Evolutionary conservation across 2,329 filamentous ascomycete genomes (phyloP), one percentile per base, ranked within the genome.

Genomic region (Colletotrichum noveboracense): DNA sequence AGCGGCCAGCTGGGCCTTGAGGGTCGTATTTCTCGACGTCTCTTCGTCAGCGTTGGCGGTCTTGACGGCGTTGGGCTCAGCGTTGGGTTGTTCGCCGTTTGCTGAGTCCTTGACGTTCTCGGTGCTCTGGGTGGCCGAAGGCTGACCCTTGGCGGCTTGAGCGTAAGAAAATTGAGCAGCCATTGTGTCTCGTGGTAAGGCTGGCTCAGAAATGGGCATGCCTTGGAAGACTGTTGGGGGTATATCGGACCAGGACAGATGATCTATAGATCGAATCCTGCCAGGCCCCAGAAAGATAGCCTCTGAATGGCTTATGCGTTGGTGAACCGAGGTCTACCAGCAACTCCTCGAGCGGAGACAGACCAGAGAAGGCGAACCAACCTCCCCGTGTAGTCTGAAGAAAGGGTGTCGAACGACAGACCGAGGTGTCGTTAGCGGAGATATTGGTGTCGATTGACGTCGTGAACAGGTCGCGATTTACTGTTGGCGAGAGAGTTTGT

Each of bases 111-210:
- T 75, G 21, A 61, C 34, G 43, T 82, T 74, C 82, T 82, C 32
- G 81, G 83, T 77, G 80, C 77, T 78, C 77, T 81, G 58, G 76
- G 77, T 69, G 58, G 81, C 76, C 79, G 79, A 75, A 78, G 80
- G 87, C 80, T 94, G 91, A 82, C 96, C 95, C 85, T 97, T 97
- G 76, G 96, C 96, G 82, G 96, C 96, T 90, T 98, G 96, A 81
- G 96, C 96, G 86, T 98, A 98, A 76, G 96, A 98, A 84, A 98
- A 98, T 38, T 91, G 80, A 74, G 85, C 84, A 78, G 90, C 89
- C 90, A 91, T 92, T 66, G 80, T 80, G 79, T 80, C 77, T 71
- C 68, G 70, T 56, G 70, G 36, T 61, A 68, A 34, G 55, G 67
- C 58, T 72, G 76, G 55, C 66, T 58, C 69, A 71, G 21, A 52